These are phyloP conservation scores for Hanseniaspora singularis DNA, from an alignment of 805 yeast species.

Conservation along the genomic window DNA sequence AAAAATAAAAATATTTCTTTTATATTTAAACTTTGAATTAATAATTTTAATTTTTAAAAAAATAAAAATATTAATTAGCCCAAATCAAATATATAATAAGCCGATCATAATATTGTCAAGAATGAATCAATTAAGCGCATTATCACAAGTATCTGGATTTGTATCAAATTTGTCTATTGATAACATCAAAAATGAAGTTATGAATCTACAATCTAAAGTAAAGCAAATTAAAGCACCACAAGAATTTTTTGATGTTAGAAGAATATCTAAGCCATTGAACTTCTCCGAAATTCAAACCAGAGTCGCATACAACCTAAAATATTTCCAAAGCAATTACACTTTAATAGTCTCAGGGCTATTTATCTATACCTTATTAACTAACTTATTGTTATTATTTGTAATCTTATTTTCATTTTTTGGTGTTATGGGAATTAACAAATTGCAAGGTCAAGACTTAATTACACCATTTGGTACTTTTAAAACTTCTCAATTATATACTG, in stretches of 20 bases:
- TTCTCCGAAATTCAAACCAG: constrained; percentile 83
- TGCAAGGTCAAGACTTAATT: constrained; percentile 73
- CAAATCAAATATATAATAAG: not conserved
- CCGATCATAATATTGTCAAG: not conserved
- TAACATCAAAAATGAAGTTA: constrained; percentile 34
- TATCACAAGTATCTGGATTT: constrained; percentile 24
- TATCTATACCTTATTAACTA: constrained; percentile 78
- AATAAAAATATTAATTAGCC: not conserved
- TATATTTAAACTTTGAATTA: too few relatives aligned
- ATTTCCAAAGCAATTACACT: constrained; percentile 78
- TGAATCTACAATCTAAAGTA: constrained; percentile 48
- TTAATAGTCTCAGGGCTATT: constrained; percentile 59
- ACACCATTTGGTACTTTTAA: constrained; percentile 61
- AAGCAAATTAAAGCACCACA: constrained; percentile 75
- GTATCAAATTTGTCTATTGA: constrained; percentile 27
- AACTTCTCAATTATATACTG: constrained; percentile 74
- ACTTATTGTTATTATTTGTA: constrained; percentile 73
- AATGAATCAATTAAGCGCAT: constrained; percentile 14
- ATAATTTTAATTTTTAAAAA: not conserved
- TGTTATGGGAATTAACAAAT: constrained; percentile 59
- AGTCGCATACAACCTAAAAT: constrained; percentile 71
- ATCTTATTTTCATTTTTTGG: constrained; percentile 63
- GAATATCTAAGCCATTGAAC: constrained; percentile 81
- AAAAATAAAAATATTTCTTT: too few relatives aligned
- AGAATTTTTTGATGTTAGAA: constrained; percentile 84